Base-by-base conservation (phyloP, 2,329 filamentous ascomycete genomes). In the Colletotrichum higginsianum region DNA sequence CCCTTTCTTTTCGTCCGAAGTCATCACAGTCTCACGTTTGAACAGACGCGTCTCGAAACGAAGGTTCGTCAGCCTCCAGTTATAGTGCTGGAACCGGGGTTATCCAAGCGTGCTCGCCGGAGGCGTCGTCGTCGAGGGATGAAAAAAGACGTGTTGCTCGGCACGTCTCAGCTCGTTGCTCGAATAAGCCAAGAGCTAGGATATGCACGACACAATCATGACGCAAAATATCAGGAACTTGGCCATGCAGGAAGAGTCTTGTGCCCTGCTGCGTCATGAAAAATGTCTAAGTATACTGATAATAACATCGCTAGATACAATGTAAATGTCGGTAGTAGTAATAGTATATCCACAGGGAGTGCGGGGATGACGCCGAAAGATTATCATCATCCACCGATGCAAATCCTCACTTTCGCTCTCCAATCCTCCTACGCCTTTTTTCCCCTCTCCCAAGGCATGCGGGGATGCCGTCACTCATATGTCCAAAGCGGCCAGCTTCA, bases 301-400 rank as follows among this genome's bases (percentile, higher is more conserved):
- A 60, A 72, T 72, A 46, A 60, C 66, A 61, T 66, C 69, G 66
- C 66, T 72, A 72, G 69, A 49, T 72, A 72, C 69, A 65, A 72
- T 64, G 66, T 64, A 69, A 69, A 69, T 69, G 66, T 72, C 53
- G 60, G 66, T 72, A 61, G 69, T 72, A 63, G 57, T 68, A 63
- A 61, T 70, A 61, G 69, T 70, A 70, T 72, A 66, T 72, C 70
- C 70, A 72, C 60, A 70, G 23, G 70, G 66, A 40, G 53, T 66
- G 66, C 66, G 60, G 70, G 66, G 66, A 70, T 61, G 66, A 66
- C 56, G 66, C 66, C 46, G 30, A 30, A 46, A 66, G 35, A 73
- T 73, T 72, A 73, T 71, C 68, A 62, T 72, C 72, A 73, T 72
- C 69, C 69, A 9, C 69, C 69, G 35, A 72, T 73, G 69, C 60